Evolutionary conservation across 1,139 yeast genomes (phyloP).

Genomic region (Nakaseomyces nivariensis): DNA sequence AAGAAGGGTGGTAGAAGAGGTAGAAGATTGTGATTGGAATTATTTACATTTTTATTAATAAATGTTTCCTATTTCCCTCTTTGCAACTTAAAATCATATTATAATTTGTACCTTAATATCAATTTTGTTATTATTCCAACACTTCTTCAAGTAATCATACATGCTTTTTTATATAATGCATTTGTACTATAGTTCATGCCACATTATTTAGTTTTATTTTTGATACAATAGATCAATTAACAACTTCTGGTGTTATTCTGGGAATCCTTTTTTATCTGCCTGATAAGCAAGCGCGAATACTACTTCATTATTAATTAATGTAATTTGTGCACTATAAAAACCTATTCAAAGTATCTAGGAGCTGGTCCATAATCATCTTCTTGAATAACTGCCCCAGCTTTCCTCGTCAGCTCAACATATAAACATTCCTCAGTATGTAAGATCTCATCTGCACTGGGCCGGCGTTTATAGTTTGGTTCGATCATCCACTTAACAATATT

Average conservation of each 20-base stretch:
- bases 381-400: slow-evolving; percentile 90
- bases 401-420: slow-evolving; percentile 70
- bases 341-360: slow-evolving; percentile 32
- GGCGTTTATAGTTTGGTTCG: slow-evolving; percentile 67
- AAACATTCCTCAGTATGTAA: slow-evolving; percentile 63
- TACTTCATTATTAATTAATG: background rate
- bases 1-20: slow-evolving; percentile 99
- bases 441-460: slow-evolving; percentile 71
- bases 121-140: background rate
- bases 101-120: background rate
- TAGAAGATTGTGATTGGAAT: slow-evolving; percentile 79
- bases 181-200: background rate
- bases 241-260: background rate
- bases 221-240: background rate
- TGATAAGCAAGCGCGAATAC: no score
- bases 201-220: background rate
- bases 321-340: background rate
- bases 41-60: background rate
- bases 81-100: background rate
- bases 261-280: no score
- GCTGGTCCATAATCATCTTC: slow-evolving; percentile 95
- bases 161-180: no score
- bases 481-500: slow-evolving; percentile 81
- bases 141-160: background rate
- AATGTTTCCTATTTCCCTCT: background rate